Base-by-base conservation (phyloP, 1,284 basidiomycete species). In the Puccinia hordei region DNA sequence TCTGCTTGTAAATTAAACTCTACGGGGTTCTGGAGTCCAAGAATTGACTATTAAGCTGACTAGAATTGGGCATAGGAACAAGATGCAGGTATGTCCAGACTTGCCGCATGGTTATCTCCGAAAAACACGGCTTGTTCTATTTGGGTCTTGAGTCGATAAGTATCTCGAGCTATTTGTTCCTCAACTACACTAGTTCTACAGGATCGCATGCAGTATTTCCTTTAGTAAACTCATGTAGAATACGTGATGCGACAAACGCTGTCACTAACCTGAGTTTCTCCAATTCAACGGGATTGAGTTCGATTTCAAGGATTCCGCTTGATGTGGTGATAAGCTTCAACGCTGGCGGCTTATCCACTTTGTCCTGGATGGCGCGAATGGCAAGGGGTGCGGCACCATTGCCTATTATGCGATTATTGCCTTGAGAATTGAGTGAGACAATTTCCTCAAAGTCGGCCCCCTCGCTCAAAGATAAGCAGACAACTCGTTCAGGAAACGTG, bases 121-220 rank as follows among this genome's bases (percentile, higher is more conserved):
- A 93, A 95, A 75, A 94, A 87, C 82, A 96, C 92, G 12, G 92
- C 93, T 85, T 95, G 93, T 77, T 92, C 93, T 89, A 96, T 90
- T 51, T 91, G 92, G 15, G 91, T 91, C 86, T 92, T 92, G 83
- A 95, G 89, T 49, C 93, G 83, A 46, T 84, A 82, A 10, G 86
- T 86, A 53, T 85, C 71, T 2, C 71, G 55, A 2, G 33, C 61
- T 38, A 80, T 35, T 51, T 72, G 69, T n/a, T 80, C 78, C 53
- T 80, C 78, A 66, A 35, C 33, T 30, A 69, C 9, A 41, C 24
- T 74, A 19, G 57, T 74, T 38, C 72, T 74, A 12, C 15, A 61
- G 6, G 41, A 19, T 19, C 9, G 4, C 10, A 46, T 44, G 24
- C 9, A 13, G 3, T 13, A 38, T 27, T 73, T 73, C n/a, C 19